Base-by-base conservation (phyloP, 2,329 filamentous ascomycete species). In the Sphaceloma murrayae region DNA sequence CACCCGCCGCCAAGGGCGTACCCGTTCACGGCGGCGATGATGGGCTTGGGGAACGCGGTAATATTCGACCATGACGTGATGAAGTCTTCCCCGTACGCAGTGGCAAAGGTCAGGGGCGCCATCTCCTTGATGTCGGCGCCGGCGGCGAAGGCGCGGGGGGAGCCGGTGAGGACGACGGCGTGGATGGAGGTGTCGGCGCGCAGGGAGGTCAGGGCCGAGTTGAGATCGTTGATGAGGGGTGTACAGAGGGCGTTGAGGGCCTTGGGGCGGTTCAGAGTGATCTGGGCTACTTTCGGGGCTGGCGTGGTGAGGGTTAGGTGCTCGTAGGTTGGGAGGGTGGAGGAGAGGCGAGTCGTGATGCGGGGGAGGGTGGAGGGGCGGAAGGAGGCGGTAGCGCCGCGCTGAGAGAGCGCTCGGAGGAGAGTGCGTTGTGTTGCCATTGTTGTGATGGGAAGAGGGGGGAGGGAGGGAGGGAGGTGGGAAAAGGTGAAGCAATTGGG, bases 101-200 rank as follows among this genome's bases (percentile, higher is more conserved):
- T 71, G 51, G 84, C 77, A 67, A 98, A 98, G 45, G 81, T 88
- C 29, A 95, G 77, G 49, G 86, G 80, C 21, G 86, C 84, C 91
- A 98, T 98, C 67, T 98, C 91, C 67, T 96, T 96, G 70, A 98
- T 98, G 65, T 98, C 91, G 49, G 91, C 91, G 42, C 91, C 91
- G 33, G 91, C 89, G 61, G 89, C 89, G 60, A 95, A 98, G 31
- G 89, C 88, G 64, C 82, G 86, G 53, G 86, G 73, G 34, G 82
- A 93, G 45, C 91, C 91, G 1, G 91, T 95, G 47, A 98, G 72
- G 48, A 98, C 66, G 55, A 94, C 85, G 54, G 81, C 82, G 7
- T 77, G 76, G 52, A 87, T 81, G 22, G 74, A 70, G 46, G 80
- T 72, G 50, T 83, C 78, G 36, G 72, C 63, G 58, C 89, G 82